Conservation (phyloP, 345 rosid species). For the Moringa oleifera region DNA sequence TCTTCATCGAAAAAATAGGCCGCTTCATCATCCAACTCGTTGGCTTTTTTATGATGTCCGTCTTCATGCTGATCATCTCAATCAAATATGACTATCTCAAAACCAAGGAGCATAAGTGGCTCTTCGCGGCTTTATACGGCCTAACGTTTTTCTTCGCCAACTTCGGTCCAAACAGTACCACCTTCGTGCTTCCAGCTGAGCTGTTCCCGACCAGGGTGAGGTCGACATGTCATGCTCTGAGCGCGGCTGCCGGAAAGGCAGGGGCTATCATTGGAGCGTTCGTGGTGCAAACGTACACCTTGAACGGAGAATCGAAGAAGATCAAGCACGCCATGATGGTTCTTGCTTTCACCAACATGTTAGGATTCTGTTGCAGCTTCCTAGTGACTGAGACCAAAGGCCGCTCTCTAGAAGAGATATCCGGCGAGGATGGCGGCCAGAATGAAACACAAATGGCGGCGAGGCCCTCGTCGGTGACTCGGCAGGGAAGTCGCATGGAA, state of each 20-base stretch:
- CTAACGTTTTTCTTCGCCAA: constrained; percentile 55
- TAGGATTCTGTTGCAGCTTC: constrained; percentile 53
- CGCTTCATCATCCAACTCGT: constrained; percentile 41
- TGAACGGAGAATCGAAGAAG: neutral
- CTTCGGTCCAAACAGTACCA: constrained; percentile 56
- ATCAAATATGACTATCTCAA: constrained; percentile 31
- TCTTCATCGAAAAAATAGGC: constrained; percentile 41
- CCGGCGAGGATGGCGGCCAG: constrained; percentile 43
- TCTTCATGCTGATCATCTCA: constrained; percentile 40
- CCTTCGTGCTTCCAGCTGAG: constrained; percentile 57
- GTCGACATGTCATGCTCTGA: constrained; percentile 53
- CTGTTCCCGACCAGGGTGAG: constrained; percentile 48
- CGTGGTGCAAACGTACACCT: constrained; percentile 34
- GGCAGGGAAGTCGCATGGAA: neutral
- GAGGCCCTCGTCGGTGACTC: neutral
- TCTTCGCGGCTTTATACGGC: constrained; percentile 37
- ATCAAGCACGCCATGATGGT: constrained; percentile 29
- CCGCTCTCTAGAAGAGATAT: constrained; percentile 49
- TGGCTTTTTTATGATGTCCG: constrained; percentile 58
- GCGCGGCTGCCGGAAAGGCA: constrained; percentile 54
- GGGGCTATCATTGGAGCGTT: constrained; percentile 57
- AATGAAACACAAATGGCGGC: constrained; percentile 13
- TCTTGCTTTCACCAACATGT: constrained; percentile 41
- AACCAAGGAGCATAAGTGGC: constrained; percentile 8
- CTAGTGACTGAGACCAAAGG: constrained; percentile 48